Conservation (phyloP, 257 asterid species). For the Verbascum thapsus region DNA sequence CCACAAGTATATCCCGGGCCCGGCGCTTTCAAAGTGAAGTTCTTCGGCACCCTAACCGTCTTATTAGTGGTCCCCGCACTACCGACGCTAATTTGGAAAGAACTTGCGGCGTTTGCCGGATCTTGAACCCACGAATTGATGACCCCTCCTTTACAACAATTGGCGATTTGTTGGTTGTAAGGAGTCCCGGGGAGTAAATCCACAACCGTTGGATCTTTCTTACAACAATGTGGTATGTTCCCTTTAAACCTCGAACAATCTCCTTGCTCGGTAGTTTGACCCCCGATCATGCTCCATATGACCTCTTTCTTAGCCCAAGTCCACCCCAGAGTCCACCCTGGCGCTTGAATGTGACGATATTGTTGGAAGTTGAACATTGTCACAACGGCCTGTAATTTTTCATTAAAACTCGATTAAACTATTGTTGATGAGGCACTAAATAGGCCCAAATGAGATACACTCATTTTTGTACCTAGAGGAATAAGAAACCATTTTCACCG, state of each 20-base stretch:
- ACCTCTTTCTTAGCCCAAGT: constrained; percentile 94
- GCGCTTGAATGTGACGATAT: constrained; percentile 86
- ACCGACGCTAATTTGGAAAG: constrained; percentile 72
- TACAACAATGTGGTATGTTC: constrained; percentile 62
- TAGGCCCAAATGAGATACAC: background rate
- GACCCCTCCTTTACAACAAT: constrained; percentile 84
- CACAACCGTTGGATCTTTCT: constrained; percentile 62
- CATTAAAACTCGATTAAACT: background rate
- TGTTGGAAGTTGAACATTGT: constrained; percentile 91
- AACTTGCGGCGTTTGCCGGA: constrained; percentile 58
- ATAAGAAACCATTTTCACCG: no score
- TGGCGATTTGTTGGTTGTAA: constrained; percentile 72
- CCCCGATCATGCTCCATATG: constrained; percentile 86
- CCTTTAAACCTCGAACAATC: constrained; percentile 79
- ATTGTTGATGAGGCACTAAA: no score
- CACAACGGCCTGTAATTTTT: constrained; percentile 58
- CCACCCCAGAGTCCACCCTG: constrained; percentile 97
- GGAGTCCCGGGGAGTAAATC: constrained; percentile 77
- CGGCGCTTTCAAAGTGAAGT: constrained; percentile 70
- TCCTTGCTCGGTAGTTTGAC: constrained; percentile 86
- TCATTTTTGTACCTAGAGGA: no score
- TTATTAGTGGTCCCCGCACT: constrained; percentile 66
- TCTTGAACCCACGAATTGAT: constrained; percentile 68
- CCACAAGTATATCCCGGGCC: constrained; percentile 84
- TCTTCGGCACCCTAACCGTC: constrained; percentile 65